Evolutionary conservation across 2,329 filamentous ascomycete genomes (phyloP), one percentile per base, ranked within the genome.

Genomic region (Esteya vermicola): DNA sequence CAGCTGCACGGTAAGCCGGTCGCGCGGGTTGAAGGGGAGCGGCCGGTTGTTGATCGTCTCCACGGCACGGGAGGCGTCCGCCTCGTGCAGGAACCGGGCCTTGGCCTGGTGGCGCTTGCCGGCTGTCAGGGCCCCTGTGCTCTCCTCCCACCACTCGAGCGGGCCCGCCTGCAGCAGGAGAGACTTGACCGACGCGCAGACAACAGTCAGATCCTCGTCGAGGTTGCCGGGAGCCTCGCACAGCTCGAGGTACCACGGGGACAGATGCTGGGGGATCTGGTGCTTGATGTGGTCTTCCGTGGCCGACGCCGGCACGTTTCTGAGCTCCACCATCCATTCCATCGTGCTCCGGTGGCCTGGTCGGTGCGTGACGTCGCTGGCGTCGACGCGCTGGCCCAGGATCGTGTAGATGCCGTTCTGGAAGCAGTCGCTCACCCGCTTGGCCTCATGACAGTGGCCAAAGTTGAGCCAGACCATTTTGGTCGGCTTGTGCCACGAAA

Each of bases 71-170:
- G 47, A 46, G 0, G 64, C 64, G 30, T 62, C 54, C 0, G 50
- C 51, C 37, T 63, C 59, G 2, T 59, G 19, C 4, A 21, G 18
- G 32, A 22, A 21, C 18, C 18, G 32, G 6, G 32, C 63, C 16
- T 51, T 54, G 1, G 57, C 63, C 45, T 64, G 63, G 16, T 58
- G 42, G 2, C 61, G 52, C 41, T 59, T 63, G 4, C 53, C 52
- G 1, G 45, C 39, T 3, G 42, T n/a, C 5, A 19, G 21, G 4
- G 13, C 34, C 8, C 48, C 47, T 1, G 41, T 41, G 3, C 43
- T 50, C 5, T 53, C 45, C 26, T 57, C 52, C 55, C 57, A 61
- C 42, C 47, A 52, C 43, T 61, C 57, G 2, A 65, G 38, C 0
- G 53, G 50, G 0, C 61, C 61, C 8, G 55, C 41, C 1, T 48